Evolutionary conservation across 768 basidiomycete genomes (phyloP), one percentile per base, ranked within the genome.

Genomic region (Thelephora aurantiotincta): DNA sequence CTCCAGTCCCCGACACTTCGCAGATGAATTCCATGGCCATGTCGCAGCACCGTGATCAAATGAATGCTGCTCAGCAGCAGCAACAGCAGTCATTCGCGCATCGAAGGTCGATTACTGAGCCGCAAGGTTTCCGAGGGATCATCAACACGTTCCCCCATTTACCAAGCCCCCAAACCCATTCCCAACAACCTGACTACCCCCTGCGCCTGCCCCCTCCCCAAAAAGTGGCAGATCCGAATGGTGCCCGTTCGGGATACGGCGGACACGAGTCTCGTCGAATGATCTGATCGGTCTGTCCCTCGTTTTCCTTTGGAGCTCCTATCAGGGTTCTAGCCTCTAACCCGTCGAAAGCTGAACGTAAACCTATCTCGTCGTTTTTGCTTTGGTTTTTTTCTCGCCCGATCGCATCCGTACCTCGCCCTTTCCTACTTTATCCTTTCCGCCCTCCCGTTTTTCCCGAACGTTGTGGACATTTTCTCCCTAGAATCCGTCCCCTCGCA

Each of bases 21-120:
- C 55, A 52, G 35, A 60, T 68, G 43, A 59, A 65, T 23, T 55
- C 68, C 30, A 61, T 64, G 16, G 64, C 67, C 54, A 52, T 65
- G 26, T 60, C 65, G 37, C 53, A 60, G 59, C 46, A 63, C 58
- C 48, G 54, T 50, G 35, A 59, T 30, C 26, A 30, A 30, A 30
- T 30, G 26, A 30, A 30, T 30, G 4, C 26, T 30, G 26, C 69
- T 34, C 60, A 61, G 45, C 68, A 69, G 45, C 56, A 64, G 26
- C 60, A 60, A 35, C 61, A 67, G 6, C 70, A 75, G 46, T 63
- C 73, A 12, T 80, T 72, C 57, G 68, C 70, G 35, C 76, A 75
- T 53, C 70, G 78, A 51, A 71, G 80, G 45, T 68, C 77, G 35
- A 64, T 73, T 45, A 75, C 74, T 26, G 79, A 80, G 43, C 69